Percentiles rank a stretch among this genome's conserved stretches.
These are phyloP conservation scores for Calocybe cyanea DNA, from an alignment of 768 basidiomycete genomes.

Conservation along the genomic window DNA sequence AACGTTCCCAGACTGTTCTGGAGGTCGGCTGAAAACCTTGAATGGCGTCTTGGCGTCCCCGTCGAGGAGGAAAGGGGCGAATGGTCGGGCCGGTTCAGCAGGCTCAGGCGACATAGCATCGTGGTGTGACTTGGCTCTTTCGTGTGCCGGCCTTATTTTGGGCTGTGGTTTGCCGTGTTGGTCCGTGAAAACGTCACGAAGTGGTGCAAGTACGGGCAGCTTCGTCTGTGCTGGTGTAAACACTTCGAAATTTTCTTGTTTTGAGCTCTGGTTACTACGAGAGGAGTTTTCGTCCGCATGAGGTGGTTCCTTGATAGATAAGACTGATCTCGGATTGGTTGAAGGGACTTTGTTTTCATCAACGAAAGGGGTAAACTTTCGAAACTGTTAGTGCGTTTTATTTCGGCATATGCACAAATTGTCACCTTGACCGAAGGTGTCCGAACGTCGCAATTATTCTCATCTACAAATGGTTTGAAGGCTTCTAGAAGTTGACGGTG, in stretches of 20 bases:
- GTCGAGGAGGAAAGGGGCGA: slow-evolving; percentile 35
- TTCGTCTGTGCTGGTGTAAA: slow-evolving; percentile 57
- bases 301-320: slow-evolving; percentile 48
- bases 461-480: slow-evolving; percentile 71
- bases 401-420: background rate
- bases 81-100: slow-evolving; percentile 23
- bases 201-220: slow-evolving; percentile 32
- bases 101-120: slow-evolving; percentile 21
- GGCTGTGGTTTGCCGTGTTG: slow-evolving; percentile 39
- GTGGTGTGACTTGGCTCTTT: slow-evolving; percentile 41
- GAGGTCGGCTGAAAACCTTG: slow-evolving; percentile 77
- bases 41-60: slow-evolving; percentile 46
- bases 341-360: slow-evolving; percentile 47
- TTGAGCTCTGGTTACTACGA: slow-evolving; percentile 34
- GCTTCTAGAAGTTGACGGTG: slow-evolving; percentile 28
- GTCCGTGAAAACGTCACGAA: slow-evolving; percentile 42
- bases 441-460: slow-evolving; percentile 46
- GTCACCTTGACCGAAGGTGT: slow-evolving; percentile 40
- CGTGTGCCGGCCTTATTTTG: slow-evolving; percentile 33
- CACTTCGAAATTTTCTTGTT: slow-evolving; percentile 53
- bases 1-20: slow-evolving; percentile 41
- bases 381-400: background rate
- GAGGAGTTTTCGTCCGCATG: slow-evolving; percentile 30
- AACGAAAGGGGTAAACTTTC: slow-evolving; percentile 55
- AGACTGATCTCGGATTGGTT: slow-evolving; percentile 35